phyloP scores from a whole-genome alignment of 2,329 filamentous ascomycete species.

The Ophiosphaerella herpotricha region DNA sequence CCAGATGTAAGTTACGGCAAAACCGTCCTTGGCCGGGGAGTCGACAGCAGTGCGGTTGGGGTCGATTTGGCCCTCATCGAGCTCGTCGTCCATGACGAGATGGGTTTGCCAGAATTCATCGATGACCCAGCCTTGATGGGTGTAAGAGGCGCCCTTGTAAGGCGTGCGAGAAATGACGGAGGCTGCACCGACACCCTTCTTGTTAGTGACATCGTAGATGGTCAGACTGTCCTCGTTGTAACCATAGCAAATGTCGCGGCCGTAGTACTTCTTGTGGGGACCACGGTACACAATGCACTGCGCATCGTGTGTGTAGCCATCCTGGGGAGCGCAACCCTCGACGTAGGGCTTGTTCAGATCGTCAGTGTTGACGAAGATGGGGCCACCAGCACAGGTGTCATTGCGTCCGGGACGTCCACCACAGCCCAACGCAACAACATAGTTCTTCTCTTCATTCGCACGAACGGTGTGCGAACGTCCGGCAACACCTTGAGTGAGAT shows the following conservation, averaged over 20 bases:
- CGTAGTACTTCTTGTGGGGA: constrained; percentile 55
- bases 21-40: constrained; percentile 39
- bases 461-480: constrained; percentile 46
- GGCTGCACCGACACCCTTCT: constrained; percentile 59
- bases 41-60: constrained; percentile 27
- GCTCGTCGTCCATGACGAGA: constrained; percentile 45
- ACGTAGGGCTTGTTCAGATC: constrained; percentile 52
- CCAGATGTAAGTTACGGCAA: constrained; percentile 44
- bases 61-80: constrained; percentile 44
- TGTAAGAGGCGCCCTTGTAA: constrained; percentile 61
- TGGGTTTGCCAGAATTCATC: constrained; percentile 43
- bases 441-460: constrained; percentile 41
- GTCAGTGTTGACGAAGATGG: constrained; percentile 64
- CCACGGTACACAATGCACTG: constrained; percentile 63
- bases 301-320: constrained; percentile 65
- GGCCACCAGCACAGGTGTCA: constrained; percentile 54
- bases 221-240: constrained; percentile 61
- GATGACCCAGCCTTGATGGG: constrained; percentile 63
- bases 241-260: constrained; percentile 61
- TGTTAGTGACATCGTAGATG: constrained; percentile 59
- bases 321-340: constrained; percentile 59
- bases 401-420: constrained; percentile 35
- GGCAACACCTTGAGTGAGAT: constrained; percentile 27
- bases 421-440: constrained; percentile 42
- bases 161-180: constrained; percentile 60